Evolutionary conservation across 2,329 filamentous ascomycete species (phyloP).

Genomic region (Diplodia intermedia): DNA sequence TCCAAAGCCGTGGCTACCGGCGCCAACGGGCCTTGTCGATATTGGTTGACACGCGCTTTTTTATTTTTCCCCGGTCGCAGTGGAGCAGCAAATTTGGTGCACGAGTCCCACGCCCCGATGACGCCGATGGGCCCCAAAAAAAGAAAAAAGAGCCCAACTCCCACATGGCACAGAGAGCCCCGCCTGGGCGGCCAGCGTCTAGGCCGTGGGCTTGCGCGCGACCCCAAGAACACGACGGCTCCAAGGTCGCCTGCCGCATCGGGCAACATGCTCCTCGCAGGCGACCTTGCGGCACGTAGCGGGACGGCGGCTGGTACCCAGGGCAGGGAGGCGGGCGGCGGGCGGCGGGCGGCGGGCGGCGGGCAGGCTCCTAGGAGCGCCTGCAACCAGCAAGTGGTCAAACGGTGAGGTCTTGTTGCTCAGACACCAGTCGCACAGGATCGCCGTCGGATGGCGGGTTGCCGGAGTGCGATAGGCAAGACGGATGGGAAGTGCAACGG

Average conservation of each 20-base stretch:
- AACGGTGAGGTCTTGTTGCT: background rate
- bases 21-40: slow-evolving; percentile 19
- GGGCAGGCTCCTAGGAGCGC: slow-evolving; percentile 2
- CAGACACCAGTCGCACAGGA: slow-evolving; percentile 22
- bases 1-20: slow-evolving; percentile 17
- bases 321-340: background rate
- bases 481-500: background rate
- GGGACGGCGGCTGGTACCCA: slow-evolving; percentile 5
- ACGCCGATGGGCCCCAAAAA: background rate
- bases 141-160: background rate
- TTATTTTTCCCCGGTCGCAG: background rate
- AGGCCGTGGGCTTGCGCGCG: background rate
- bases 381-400: background rate
- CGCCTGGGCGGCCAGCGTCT: slow-evolving; percentile 6
- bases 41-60: background rate
- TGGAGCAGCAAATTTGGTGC: slow-evolving; percentile 18
- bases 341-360: background rate
- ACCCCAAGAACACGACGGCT: background rate
- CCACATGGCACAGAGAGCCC: slow-evolving; percentile 12
- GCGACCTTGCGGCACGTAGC: slow-evolving; percentile 10
- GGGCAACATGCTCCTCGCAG: slow-evolving; percentile 1
- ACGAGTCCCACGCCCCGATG: background rate
- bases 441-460: background rate
- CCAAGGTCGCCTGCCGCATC: slow-evolving; percentile 5
- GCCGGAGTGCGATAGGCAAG: background rate